Percentiles rank a stretch among this genome's conserved stretches.
phyloP scores from a whole-genome alignment of 192 early-diverging fungal species.

The Irineochytrium annulatum region DNA sequence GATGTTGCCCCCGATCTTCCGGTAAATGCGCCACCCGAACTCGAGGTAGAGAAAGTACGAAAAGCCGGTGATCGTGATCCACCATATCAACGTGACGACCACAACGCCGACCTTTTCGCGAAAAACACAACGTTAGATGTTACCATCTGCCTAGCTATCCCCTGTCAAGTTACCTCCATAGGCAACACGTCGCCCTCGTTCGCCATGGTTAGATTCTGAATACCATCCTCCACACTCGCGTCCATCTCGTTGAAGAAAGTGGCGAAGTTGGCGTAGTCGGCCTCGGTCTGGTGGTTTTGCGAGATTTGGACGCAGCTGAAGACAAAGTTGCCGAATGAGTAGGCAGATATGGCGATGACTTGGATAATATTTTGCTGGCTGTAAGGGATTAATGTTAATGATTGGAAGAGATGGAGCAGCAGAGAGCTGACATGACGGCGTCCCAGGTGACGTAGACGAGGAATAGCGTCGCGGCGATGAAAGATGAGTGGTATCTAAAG shows the following conservation, averaged over 20 bases:
- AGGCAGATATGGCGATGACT: background rate
- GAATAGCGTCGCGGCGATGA: background rate
- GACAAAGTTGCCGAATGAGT: conserved; percentile 1
- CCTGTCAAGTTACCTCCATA: too few relatives aligned
- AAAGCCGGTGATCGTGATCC: background rate
- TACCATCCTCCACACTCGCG: background rate
- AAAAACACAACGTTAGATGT: too few relatives aligned
- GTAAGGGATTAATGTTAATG: background rate
- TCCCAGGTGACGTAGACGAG: background rate
- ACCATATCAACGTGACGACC: background rate
- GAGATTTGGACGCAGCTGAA: background rate
- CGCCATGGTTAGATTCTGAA: background rate
- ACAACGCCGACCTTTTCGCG: background rate
- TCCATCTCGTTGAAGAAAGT: background rate
- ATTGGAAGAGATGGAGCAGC: background rate
- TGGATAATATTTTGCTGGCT: background rate
- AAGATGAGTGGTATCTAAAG: background rate
- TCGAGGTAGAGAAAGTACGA: background rate
- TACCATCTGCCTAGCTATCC: too few relatives aligned
- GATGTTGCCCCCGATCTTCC: conserved; percentile 1
- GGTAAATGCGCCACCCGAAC: background rate
- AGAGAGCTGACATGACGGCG: background rate
- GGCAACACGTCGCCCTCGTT: too few relatives aligned
- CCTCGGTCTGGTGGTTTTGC: background rate
- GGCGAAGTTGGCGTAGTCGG: background rate